Evolutionary conservation across 768 basidiomycete genomes (phyloP).

Genomic region (Roridomyces roridus): DNA sequence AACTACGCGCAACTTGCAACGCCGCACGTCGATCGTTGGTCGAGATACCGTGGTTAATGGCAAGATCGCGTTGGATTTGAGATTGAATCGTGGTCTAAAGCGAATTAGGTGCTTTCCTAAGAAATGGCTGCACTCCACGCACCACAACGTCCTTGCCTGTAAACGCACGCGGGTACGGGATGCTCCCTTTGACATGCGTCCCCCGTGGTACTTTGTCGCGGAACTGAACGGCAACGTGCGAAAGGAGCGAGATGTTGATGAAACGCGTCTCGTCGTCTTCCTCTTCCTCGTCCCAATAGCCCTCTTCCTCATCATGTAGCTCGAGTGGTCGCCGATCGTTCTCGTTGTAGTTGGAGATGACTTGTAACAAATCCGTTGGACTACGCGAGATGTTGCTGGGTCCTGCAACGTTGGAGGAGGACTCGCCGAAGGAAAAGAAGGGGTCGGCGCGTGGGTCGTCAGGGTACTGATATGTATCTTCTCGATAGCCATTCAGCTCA

Average conservation of each 20-base stretch:
- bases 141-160: slow-evolving; percentile 96
- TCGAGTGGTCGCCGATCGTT: slow-evolving; percentile 40
- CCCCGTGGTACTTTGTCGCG: slow-evolving; percentile 89
- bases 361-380: slow-evolving; percentile 33
- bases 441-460: slow-evolving; percentile 21
- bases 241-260: slow-evolving; percentile 87
- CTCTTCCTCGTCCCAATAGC: slow-evolving; percentile 64
- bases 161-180: slow-evolving; percentile 89
- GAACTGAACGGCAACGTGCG: slow-evolving; percentile 87
- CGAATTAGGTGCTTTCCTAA: no score
- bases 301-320: slow-evolving; percentile 50
- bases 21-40: slow-evolving; percentile 84
- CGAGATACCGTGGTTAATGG: slow-evolving; percentile 74
- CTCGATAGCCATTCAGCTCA: neutral
- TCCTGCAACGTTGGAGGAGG: slow-evolving; percentile 19
- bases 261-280: slow-evolving; percentile 77
- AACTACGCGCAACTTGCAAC: slow-evolving; percentile 84
- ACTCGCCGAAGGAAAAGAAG: slow-evolving; percentile 25
- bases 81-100: slow-evolving; percentile 84
- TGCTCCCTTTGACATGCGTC: slow-evolving; percentile 90
- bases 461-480: slow-evolving; percentile 10
- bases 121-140: no score
- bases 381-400: slow-evolving; percentile 27
- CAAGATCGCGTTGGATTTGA: slow-evolving; percentile 84
- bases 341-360: slow-evolving; percentile 38